Conservation (phyloP, 2,329 filamentous ascomycete species). For the Aspergillus fijiensis region DNA sequence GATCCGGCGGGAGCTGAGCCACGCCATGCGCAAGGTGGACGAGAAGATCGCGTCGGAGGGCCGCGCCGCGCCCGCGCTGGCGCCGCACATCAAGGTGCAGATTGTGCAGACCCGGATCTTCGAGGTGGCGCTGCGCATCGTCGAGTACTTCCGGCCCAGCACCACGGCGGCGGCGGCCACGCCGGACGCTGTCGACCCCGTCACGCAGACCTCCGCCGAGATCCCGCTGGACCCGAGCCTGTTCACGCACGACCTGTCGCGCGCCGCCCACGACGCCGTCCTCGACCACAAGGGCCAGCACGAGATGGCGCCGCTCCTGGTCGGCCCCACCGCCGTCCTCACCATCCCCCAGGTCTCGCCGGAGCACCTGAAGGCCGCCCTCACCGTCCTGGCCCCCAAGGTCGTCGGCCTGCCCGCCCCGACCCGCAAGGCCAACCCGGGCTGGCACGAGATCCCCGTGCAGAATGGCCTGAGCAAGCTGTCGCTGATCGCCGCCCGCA, state of each 20-base stretch:
- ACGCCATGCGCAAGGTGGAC: constrained; percentile 64
- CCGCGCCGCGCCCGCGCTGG: constrained; percentile 47
- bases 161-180: constrained; percentile 22
- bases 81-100: constrained; percentile 69
- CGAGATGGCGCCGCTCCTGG: constrained; percentile 71
- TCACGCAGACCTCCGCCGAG: constrained; percentile 35
- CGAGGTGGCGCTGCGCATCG: constrained; percentile 75
- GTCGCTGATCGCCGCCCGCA: constrained; percentile 77
- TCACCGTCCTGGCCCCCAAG: constrained; percentile 74
- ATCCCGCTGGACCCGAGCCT: constrained; percentile 34
- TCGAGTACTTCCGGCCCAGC: constrained; percentile 74
- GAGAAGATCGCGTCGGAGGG: constrained; percentile 62
- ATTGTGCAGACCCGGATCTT: constrained; percentile 90
- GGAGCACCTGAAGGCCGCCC: constrained; percentile 74
- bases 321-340: constrained; percentile 77
- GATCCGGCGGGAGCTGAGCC: constrained; percentile 67
- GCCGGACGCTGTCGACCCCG: constrained; percentile 27
- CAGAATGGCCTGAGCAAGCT: constrained; percentile 85
- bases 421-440: constrained; percentile 70
- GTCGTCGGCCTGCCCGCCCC: constrained; percentile 75
- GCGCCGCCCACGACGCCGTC: constrained; percentile 53
- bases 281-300: constrained; percentile 54
- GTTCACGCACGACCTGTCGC: constrained; percentile 61
- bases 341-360: constrained; percentile 82
- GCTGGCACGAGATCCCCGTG: constrained; percentile 75